phyloP scores from a whole-genome alignment of 352 stramenopile species.

The Globisporangium carolinianum region DNA sequence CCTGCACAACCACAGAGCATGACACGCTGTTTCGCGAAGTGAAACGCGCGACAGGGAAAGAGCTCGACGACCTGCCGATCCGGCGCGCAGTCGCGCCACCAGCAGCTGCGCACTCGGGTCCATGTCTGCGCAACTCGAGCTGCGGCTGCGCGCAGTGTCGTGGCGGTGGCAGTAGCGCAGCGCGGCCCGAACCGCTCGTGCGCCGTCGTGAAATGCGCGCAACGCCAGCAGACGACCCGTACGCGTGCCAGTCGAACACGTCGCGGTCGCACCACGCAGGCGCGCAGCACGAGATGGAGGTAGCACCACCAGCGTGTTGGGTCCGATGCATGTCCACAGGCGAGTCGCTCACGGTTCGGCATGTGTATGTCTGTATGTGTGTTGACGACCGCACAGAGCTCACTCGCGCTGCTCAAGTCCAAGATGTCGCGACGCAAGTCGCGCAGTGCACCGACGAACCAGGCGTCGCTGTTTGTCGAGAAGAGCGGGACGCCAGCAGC shows the following conservation, averaged over 20 bases:
- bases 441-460: conserved; percentile 63
- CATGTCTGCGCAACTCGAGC: conserved; percentile 65
- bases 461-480: conserved; percentile 61
- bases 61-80: conserved; percentile 62
- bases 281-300: conserved; percentile 42
- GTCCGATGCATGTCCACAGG: neutral
- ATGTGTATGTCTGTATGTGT: neutral
- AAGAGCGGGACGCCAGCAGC: conserved; percentile 16
- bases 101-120: conserved; percentile 20
- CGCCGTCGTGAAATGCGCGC: conserved; percentile 29
- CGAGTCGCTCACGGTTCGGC: neutral
- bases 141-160: conserved; percentile 62
- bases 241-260: conserved; percentile 21
- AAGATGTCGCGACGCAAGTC: conserved; percentile 74
- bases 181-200: conserved; percentile 19
- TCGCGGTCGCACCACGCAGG: conserved; percentile 15
- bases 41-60: conserved; percentile 64
- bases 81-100: conserved; percentile 8
- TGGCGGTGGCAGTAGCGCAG: conserved; percentile 14
- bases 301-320: conserved; percentile 9
- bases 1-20: conserved; percentile 35
- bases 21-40: conserved; percentile 77
- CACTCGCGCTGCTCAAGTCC: conserved; percentile 67
- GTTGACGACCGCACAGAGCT: conserved; percentile 29
- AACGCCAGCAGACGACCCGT: conserved; percentile 17